Conservation (phyloP, 2,329 filamentous ascomycete species). For the Fusarium transvaalense region DNA sequence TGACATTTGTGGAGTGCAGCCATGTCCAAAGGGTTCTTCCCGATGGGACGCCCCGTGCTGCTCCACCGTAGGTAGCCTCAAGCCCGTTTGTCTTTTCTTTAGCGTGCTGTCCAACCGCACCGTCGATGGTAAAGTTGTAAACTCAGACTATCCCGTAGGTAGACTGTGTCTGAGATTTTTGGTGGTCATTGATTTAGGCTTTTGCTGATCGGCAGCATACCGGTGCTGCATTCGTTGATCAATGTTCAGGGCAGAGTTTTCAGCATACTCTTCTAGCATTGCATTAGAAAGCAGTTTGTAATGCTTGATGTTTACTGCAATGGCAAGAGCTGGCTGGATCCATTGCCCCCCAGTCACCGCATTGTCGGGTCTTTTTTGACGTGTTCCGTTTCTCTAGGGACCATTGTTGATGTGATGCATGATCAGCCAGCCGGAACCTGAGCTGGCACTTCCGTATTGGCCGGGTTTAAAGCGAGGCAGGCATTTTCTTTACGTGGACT, state of each 20-base stretch:
- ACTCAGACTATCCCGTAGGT: background rate
- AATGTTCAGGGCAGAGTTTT: slow-evolving; percentile 15
- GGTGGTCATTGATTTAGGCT: slow-evolving; percentile 25
- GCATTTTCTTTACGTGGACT: slow-evolving; percentile 32
- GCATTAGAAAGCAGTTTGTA: slow-evolving; percentile 7
- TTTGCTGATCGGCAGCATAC: slow-evolving; percentile 24
- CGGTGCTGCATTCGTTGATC: background rate
- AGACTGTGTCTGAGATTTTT: slow-evolving; percentile 6
- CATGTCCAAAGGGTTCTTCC: slow-evolving; percentile 46
- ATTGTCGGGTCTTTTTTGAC: slow-evolving; percentile 33
- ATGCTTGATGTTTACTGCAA: background rate
- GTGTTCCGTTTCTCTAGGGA: slow-evolving; percentile 30
- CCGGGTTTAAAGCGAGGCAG: slow-evolving; percentile 11
- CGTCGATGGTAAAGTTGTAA: slow-evolving; percentile 25
- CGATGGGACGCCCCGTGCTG: slow-evolving; percentile 46
- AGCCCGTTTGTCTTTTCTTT: slow-evolving; percentile 34
- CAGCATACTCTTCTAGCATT: background rate
- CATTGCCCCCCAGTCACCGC: slow-evolving; percentile 25
- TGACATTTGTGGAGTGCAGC: slow-evolving; percentile 46
- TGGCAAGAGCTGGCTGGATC: slow-evolving; percentile 7
- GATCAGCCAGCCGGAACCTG: slow-evolving; percentile 32
- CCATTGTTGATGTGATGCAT: slow-evolving; percentile 25
- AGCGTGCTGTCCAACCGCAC: slow-evolving; percentile 33
- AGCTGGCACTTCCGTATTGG: slow-evolving; percentile 37
- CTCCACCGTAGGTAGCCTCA: slow-evolving; percentile 40